These are phyloP conservation scores for Halocafeteria seosinensis DNA, from an alignment of 108 stramenopile species.

Conservation along the genomic window DNA sequence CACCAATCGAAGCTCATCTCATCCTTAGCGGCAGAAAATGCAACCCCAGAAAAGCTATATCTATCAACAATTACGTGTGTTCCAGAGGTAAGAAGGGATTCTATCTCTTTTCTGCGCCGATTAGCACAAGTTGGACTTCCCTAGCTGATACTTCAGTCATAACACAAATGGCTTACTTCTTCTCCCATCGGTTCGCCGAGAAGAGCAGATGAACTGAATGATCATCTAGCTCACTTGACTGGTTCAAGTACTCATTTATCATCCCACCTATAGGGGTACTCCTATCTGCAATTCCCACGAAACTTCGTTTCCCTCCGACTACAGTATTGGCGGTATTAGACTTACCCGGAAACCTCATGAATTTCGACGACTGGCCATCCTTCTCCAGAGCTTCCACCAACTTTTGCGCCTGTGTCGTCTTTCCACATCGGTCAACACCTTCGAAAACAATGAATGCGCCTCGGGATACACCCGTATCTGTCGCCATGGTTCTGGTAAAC, in stretches of 20 bases:
- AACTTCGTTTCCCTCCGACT: not conserved
- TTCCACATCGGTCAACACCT: conserved; percentile 96
- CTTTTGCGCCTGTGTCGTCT: conserved; percentile 57
- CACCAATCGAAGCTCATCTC: conserved; percentile 62
- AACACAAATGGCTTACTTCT: conserved; percentile 4
- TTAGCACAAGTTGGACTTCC: not conserved
- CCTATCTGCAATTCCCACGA: not conserved
- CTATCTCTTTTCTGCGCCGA: not conserved
- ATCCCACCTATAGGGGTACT: conserved; percentile 52
- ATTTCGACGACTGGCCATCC: conserved; percentile 12
- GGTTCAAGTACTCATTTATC: conserved; percentile 70
- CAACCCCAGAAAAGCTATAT: conserved; percentile 63
- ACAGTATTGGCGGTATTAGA: not conserved
- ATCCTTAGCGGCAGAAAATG: conserved; percentile 77
- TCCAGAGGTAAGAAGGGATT: not conserved
- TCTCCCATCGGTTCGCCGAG: conserved; percentile 97
- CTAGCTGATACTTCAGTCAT: not conserved
- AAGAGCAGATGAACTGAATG: conserved; percentile 86
- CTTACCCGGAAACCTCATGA: conserved; percentile 20
- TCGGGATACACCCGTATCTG: too few relatives aligned
- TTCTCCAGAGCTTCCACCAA: conserved; percentile 18
- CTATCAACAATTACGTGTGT: conserved; percentile 9
- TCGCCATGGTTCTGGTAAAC: too few relatives aligned
- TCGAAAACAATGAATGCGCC: conserved; percentile 94
- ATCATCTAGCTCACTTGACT: conserved; percentile 59